Percentiles rank a stretch among this genome's conserved stretches.
Evolutionary conservation across 228 moss, liverwort and hornwort genomes (phyloP).

Genomic region (Sphagnum fallax): DNA sequence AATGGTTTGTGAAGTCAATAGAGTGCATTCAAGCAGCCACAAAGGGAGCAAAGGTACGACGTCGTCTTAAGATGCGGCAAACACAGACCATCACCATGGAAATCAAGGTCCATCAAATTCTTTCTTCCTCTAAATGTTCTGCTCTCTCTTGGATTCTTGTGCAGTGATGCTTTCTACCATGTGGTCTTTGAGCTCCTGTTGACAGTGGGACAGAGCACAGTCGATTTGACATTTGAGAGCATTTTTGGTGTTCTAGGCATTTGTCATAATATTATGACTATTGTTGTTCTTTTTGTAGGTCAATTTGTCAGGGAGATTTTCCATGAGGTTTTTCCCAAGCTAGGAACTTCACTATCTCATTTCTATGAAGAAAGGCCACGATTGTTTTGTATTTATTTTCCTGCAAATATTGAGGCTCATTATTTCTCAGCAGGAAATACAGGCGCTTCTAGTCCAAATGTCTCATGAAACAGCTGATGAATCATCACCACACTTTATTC

Average conservation of each 20-base stretch:
- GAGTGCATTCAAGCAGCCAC: conserved; percentile 49
- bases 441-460: conserved; percentile 44
- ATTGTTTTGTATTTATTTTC: too few species aligned
- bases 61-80: conserved; percentile 43
- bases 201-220: neutral
- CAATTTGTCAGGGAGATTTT: too few species aligned
- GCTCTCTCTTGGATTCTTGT: too few species aligned
- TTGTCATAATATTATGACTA: neutral
- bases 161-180: too few species aligned
- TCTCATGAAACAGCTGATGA: conserved; percentile 43
- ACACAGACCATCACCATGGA: conserved; percentile 58
- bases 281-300: too few species aligned
- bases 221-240: too few species aligned
- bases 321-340: too few species aligned
- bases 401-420: too few species aligned
- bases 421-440: conserved; percentile 37
- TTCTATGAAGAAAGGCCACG: too few species aligned
- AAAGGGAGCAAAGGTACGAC: conserved; percentile 48
- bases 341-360: too few species aligned
- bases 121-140: neutral
- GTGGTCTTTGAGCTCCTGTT: neutral
- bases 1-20: conserved; percentile 38
- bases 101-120: conserved; percentile 34
- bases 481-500: conserved; percentile 40
- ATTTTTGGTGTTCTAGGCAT: too few species aligned